Evolutionary conservation across 1,139 yeast species (phyloP).

Genomic region (Nadsonia starkeyi-henricii): DNA sequence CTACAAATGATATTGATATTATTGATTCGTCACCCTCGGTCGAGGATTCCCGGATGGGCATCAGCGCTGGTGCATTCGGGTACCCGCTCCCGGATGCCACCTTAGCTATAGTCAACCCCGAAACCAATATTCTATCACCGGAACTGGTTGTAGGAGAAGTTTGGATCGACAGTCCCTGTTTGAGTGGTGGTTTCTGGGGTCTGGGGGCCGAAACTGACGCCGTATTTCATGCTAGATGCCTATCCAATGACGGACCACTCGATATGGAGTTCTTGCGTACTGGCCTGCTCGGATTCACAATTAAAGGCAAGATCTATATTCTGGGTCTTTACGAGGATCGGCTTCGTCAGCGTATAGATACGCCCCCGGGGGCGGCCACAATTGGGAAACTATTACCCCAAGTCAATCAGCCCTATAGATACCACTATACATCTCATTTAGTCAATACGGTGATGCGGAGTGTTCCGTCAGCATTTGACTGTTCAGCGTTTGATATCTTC

Average conservation of each 20-base stretch:
- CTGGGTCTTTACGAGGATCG: constrained; percentile 87
- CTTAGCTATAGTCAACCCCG: constrained; percentile 88
- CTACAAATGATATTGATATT: constrained; percentile 63
- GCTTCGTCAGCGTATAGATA: constrained; percentile 41
- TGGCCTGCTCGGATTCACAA: constrained; percentile 78
- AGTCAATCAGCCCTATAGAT: constrained; percentile 27
- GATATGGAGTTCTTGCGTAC: constrained; percentile 80
- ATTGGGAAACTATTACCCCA: not conserved
- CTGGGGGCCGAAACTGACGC: constrained; percentile 51
- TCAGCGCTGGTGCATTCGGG: constrained; percentile 85
- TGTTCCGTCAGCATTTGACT: constrained; percentile 73
- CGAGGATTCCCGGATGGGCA: constrained; percentile 34
- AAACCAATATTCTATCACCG: constrained; percentile 52
- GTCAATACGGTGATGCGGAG: constrained; percentile 68
- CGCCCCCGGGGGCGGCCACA: constrained; percentile 1
- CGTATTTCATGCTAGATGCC: constrained; percentile 71
- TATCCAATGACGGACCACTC: constrained; percentile 50
- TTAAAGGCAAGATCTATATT: constrained; percentile 74
- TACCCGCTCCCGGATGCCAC: constrained; percentile 91
- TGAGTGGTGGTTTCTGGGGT: constrained; percentile 84
- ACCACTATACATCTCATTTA: constrained; percentile 77
- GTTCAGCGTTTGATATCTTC: constrained; percentile 79
- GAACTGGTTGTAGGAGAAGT: constrained; percentile 87
- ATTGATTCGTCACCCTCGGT: constrained; percentile 41
- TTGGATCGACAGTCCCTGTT: constrained; percentile 86